These are phyloP conservation scores for Globisporangium mamillatum DNA, from an alignment of 352 stramenopile genomes.

Conservation along the genomic window DNA sequence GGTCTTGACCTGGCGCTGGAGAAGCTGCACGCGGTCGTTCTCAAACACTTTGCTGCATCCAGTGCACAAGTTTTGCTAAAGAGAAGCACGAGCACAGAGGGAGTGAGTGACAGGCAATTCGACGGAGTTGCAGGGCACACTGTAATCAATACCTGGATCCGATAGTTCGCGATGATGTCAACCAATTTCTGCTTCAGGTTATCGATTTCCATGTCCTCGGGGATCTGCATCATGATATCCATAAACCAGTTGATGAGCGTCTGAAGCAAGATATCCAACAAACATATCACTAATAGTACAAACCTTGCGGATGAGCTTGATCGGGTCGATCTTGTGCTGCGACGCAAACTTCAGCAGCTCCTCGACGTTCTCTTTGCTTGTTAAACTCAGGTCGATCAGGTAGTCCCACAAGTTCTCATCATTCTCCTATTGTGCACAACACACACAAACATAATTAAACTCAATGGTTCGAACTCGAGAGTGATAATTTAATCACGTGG, in stretches of 20 bases:
- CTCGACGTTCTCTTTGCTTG: slow-evolving; percentile 73
- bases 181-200: slow-evolving; percentile 80
- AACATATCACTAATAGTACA: neutral
- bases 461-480: neutral
- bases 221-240: slow-evolving; percentile 41
- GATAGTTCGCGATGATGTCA: slow-evolving; percentile 79
- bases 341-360: slow-evolving; percentile 66
- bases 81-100: neutral
- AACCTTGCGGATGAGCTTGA: slow-evolving; percentile 84
- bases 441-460: neutral
- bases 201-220: slow-evolving; percentile 78
- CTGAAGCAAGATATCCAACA: neutral
- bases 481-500: neutral
- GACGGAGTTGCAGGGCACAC: neutral
- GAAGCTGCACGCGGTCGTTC: slow-evolving; percentile 65
- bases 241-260: neutral
- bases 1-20: slow-evolving; percentile 60
- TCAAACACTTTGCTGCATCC: slow-evolving; percentile 79
- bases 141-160: slow-evolving; percentile 56
- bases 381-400: slow-evolving; percentile 76
- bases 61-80: slow-evolving; percentile 75
- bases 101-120: neutral
- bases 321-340: slow-evolving; percentile 83
- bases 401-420: slow-evolving; percentile 81
- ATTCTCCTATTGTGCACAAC: slow-evolving; percentile 35